Conservation (phyloP, 768 basidiomycete species). For the Agaricus sinodeliciosus region DNA sequence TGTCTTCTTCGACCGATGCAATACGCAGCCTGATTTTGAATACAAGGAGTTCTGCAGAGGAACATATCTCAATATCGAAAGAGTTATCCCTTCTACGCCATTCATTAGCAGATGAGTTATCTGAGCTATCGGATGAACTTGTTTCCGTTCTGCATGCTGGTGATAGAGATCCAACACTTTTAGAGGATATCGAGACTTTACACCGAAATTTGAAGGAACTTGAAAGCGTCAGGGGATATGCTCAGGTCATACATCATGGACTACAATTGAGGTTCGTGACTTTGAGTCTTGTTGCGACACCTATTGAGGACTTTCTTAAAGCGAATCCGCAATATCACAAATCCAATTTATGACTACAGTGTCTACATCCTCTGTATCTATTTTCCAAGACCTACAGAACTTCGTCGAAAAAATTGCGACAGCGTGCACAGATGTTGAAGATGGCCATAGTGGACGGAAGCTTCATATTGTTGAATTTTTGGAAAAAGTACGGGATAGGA, state of each 20-base stretch:
- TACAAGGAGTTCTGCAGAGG: constrained; percentile 40
- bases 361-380: constrained; percentile 38
- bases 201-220: constrained; percentile 75
- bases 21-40: constrained; percentile 41
- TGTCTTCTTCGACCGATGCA: constrained; percentile 41
- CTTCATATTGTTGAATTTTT: constrained; percentile 61
- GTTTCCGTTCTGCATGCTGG: constrained; percentile 47
- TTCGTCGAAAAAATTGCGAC: constrained; percentile 48
- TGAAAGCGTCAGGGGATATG: constrained; percentile 69
- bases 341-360: constrained; percentile 35
- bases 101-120: constrained; percentile 70
- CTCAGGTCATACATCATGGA: constrained; percentile 64
- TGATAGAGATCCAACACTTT: constrained; percentile 50
- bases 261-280: constrained; percentile 61
- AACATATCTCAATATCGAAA: constrained; percentile 57
- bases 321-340: constrained; percentile 53
- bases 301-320: constrained; percentile 21
- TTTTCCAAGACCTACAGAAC: constrained; percentile 54
- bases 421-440: constrained; percentile 39
- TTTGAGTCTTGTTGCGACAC: not conserved
- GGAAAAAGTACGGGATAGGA: constrained; percentile 52
- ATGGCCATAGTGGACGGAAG: constrained; percentile 37
- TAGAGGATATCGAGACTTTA: constrained; percentile 78
- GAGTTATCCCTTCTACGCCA: constrained; percentile 73
- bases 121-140: constrained; percentile 58